phyloP scores from a whole-genome alignment of 352 stramenopile genomes.

The Phytopythium chamaehyphon region DNA sequence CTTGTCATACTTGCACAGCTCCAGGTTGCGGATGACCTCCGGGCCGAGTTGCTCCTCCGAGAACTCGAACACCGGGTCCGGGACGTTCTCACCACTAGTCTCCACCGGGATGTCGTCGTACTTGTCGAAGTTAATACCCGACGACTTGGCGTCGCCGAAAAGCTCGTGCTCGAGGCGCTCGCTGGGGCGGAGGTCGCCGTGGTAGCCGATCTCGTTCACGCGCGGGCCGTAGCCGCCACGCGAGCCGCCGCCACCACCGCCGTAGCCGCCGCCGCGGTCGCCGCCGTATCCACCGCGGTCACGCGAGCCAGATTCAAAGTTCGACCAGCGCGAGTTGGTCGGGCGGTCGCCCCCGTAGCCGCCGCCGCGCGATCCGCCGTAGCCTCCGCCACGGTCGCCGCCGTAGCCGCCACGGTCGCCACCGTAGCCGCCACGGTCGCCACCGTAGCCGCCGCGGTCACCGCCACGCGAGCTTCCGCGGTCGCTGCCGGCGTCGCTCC shows the following conservation, averaged over 20 bases:
- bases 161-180: slow-evolving; percentile 91
- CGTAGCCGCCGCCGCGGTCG: slow-evolving; percentile 12
- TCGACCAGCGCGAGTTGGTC: slow-evolving; percentile 52
- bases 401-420: slow-evolving; percentile 22
- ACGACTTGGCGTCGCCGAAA: slow-evolving; percentile 91
- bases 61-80: slow-evolving; percentile 91
- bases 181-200: slow-evolving; percentile 92
- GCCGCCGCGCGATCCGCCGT: slow-evolving; percentile 31
- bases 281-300: slow-evolving; percentile 26
- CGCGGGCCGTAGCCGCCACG: slow-evolving; percentile 49
- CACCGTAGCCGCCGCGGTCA: slow-evolving; percentile 17
- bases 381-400: slow-evolving; percentile 26
- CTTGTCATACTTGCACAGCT: slow-evolving; percentile 93
- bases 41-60: slow-evolving; percentile 86
- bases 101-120: slow-evolving; percentile 99
- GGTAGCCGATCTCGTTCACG: slow-evolving; percentile 95
- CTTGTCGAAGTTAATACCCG: slow-evolving; percentile 98
- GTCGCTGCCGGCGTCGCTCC: slow-evolving; percentile 16
- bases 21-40: slow-evolving; percentile 90
- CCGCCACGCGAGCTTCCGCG: slow-evolving; percentile 22
- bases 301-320: slow-evolving; percentile 43
- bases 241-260: slow-evolving; percentile 29
- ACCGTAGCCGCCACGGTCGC: slow-evolving; percentile 15
- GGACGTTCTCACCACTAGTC: slow-evolving; percentile 91
- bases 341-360: slow-evolving; percentile 17